Percentiles rank a stretch among this genome's conserved stretches.
Evolutionary conservation across 2,329 filamentous ascomycete genomes (phyloP).

Genomic region (Diaporthe batatas): DNA sequence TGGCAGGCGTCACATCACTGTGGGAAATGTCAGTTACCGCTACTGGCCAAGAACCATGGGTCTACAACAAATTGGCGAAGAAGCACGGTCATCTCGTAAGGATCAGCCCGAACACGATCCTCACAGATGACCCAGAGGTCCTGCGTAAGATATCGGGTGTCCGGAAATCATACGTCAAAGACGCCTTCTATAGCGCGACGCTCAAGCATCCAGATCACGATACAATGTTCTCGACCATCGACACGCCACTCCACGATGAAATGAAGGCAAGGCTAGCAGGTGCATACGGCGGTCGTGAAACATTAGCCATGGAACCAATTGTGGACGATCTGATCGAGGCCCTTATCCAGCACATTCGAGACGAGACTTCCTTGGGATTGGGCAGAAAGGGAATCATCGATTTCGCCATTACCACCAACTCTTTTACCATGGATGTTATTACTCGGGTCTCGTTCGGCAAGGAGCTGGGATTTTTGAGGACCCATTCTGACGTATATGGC

Average conservation of each 20-base stretch:
- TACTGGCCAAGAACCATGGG: conserved; percentile 46
- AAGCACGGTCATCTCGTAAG: conserved; percentile 49
- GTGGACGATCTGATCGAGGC: conserved; percentile 27
- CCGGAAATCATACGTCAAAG: conserved; percentile 49
- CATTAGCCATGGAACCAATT: conserved; percentile 45
- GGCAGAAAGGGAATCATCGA: conserved; percentile 52
- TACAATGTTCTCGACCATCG: conserved; percentile 34
- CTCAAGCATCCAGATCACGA: conserved; percentile 25
- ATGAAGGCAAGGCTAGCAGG: conserved; percentile 46
- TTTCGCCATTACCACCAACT: conserved; percentile 58
- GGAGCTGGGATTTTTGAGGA: conserved; percentile 58
- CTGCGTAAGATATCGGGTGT: conserved; percentile 49
- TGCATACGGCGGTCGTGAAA: conserved; percentile 49
- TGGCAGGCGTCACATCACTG: conserved; percentile 51
- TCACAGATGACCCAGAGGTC: conserved; percentile 51
- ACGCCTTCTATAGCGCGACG: background rate
- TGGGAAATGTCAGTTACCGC: conserved; percentile 47
- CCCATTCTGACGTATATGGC: conserved; percentile 58
- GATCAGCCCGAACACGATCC: conserved; percentile 53
- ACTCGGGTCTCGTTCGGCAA: conserved; percentile 61
- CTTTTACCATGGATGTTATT: conserved; percentile 65
- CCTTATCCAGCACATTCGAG: conserved; percentile 12
- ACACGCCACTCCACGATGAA: conserved; percentile 48
- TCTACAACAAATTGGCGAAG: conserved; percentile 45
- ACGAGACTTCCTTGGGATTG: background rate